Base-by-base conservation (phyloP, 2,329 filamentous ascomycete genomes). In the Pleoardoris graminearum region DNA sequence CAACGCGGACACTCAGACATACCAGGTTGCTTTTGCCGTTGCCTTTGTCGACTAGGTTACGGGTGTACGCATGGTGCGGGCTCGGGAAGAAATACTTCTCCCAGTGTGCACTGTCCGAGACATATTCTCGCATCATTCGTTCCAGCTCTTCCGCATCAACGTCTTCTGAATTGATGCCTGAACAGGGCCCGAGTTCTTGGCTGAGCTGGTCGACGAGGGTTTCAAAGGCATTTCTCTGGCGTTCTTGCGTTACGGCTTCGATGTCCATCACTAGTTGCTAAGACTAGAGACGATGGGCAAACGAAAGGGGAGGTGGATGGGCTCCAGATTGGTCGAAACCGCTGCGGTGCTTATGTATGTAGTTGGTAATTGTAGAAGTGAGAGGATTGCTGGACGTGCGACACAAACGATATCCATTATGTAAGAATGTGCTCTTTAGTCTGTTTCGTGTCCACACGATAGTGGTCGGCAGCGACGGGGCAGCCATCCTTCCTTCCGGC, bases 1-100 rank as follows among this genome's bases (percentile, higher is more conserved):
- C n/a, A n/a, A n/a, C n/a, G n/a, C n/a, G n/a, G n/a, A n/a, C n/a
- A n/a, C n/a, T n/a, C n/a, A n/a, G n/a, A 74, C 82, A 68, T 75
- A 89, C 85, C 70, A 90, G 72, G 65, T 90, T 90, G 66, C 85
- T 86, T 73, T 89, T 90, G 53, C 85, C 91, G 63, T 96, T 96
- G 2, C 91, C 90, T 69, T 91, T 88, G 66, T 96, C 90, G 38
- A 97, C 91, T 3, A 96, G 82, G 69, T 96, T 96, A 50, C 92
- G 79, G 11, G 92, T 96, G 72, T 96, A 97, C 1, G 83, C 82
- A 63, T 86, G 80, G 58, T 80, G 85, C 16, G 76, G 62, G 65
- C 96, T 88, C n/a, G 81, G 82, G 62, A 93, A 82, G 23, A 89
- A 89, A 74, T 90, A 96, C 57, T 79, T 80, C 48, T 76, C 69